These are phyloP conservation scores for Lipomyces spencermartinsiae DNA, from an alignment of 805 yeast genomes.

Conservation along the genomic window DNA sequence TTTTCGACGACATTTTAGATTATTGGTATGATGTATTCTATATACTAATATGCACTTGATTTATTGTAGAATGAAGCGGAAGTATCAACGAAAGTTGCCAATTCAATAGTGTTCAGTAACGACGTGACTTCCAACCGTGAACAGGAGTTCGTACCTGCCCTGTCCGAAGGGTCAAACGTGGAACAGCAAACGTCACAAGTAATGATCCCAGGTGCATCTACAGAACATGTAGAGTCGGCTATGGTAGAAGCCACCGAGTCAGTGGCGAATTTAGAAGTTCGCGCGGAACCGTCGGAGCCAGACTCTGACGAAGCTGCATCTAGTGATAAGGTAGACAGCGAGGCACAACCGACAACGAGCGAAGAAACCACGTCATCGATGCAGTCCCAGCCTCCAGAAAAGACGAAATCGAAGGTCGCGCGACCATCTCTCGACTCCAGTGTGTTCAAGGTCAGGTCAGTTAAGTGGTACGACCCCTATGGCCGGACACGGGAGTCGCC, in stretches of 20 bases:
- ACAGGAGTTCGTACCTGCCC: not conserved
- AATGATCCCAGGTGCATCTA: not conserved
- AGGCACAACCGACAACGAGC: slow-evolving; percentile 6
- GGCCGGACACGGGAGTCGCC: slow-evolving; percentile 32
- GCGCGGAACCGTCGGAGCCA: not conserved
- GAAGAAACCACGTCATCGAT: not conserved
- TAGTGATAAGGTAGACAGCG: not conserved
- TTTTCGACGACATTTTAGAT: not conserved
- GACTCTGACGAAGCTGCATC: not conserved
- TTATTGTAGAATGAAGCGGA: not conserved
- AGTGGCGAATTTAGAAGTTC: not conserved
- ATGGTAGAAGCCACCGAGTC: not conserved
- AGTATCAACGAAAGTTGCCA: not conserved
- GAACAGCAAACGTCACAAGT: not conserved
- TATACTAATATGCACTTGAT: not conserved
- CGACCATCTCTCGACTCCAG: slow-evolving; percentile 21
- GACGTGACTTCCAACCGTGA: not conserved
- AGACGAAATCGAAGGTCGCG: not conserved
- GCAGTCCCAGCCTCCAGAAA: not conserved
- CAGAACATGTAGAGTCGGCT: not conserved
- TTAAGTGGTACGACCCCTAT: slow-evolving; percentile 30
- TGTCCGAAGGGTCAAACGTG: not conserved
- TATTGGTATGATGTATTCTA: no score
- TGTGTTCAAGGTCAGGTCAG: slow-evolving; percentile 28
- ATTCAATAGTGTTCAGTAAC: not conserved